Evolutionary conservation across 768 basidiomycete species (phyloP), one percentile per base, ranked within the genome.

Genomic region (Boletus rubescentipes): DNA sequence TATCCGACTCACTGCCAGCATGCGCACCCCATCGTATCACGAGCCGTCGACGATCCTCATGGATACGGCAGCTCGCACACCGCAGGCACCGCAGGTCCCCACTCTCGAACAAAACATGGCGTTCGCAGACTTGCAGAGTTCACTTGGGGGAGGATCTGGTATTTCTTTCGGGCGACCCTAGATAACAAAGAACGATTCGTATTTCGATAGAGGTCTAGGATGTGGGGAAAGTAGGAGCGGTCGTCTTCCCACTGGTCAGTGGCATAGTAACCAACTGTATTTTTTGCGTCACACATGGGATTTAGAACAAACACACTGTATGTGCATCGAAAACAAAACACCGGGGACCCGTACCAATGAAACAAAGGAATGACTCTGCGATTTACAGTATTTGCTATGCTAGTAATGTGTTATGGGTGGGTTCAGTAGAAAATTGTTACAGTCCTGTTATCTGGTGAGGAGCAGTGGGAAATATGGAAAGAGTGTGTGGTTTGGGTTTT

Each of bases 31-130:
- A n/a, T 44, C 68, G 67, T 61, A 75, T 35, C 59, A 62, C 16
- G 69, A 70, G 23, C 62, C 69, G 6, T 75, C 75, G 20, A 73
- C 72, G 14, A 73, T 72, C 23, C 69, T 74, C 46, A 68, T 73
- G 53, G 71, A 73, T 23, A 64, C 75, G 9, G 63, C 75, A 2
- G 71, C 72, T 3, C 65, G 72, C 16, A 46, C 75, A 5, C 77
- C 77, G 10, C 76, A 77, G 49, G 69, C 72, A 48, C 70, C 75
- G 30, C 82, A 78, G 53, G 79, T 81, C 29, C 85, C 89, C 4
- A 90, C 89, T 11, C 74, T 91, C 41, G 89, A 90, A 67, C 89
- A 92, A 71, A 89, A 87, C 61, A 87, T 91, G 86, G 89, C 89
- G 6, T 92, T 89, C 58, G 88, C 86, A 42, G 84, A 80, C 16